Percentiles rank a stretch among this genome's conserved stretches.
Conservation (phyloP, 192 early-diverging fungal genomes). For the Backusella tarrabulga region DNA sequence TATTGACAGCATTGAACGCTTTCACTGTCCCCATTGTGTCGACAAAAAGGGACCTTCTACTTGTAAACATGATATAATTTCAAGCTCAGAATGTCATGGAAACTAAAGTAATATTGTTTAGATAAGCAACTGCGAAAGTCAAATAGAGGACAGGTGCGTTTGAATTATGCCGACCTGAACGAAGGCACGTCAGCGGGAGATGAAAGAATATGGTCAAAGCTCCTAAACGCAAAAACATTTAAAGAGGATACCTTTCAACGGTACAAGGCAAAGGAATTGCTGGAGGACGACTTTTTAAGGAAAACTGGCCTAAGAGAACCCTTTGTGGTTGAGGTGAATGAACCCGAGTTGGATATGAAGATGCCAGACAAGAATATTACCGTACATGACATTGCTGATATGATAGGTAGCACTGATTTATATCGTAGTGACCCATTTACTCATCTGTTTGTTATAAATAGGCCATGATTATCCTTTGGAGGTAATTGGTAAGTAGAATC, state of each 20-base stretch:
- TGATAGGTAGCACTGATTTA: slow-evolving; percentile 18
- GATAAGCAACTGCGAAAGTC: slow-evolving; percentile 59
- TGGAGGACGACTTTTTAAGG: slow-evolving; percentile 58
- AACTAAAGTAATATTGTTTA: neutral
- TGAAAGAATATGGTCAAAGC: slow-evolving; percentile 77
- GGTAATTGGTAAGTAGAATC: slow-evolving; percentile 55
- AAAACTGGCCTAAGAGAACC: slow-evolving; percentile 68
- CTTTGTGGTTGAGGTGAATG: slow-evolving; percentile 64
- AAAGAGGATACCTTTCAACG: slow-evolving; percentile 63
- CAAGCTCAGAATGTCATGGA: too few relatives aligned
- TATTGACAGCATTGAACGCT: slow-evolving; percentile 61
- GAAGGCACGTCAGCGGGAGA: slow-evolving; percentile 71
- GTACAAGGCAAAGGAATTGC: slow-evolving; percentile 63
- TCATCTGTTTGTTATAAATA: too few relatives aligned
- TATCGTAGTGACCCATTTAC: too few relatives aligned
- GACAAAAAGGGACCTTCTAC: slow-evolving; percentile 57
- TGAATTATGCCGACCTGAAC: slow-evolving; percentile 86
- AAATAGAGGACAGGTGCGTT: slow-evolving; percentile 46
- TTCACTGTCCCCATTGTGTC: slow-evolving; percentile 59
- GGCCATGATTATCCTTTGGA: slow-evolving; percentile 71
- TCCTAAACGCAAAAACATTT: slow-evolving; percentile 70
- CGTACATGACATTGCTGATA: slow-evolving; percentile 56
- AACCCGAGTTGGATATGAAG: slow-evolving; percentile 70
- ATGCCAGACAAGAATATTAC: slow-evolving; percentile 69
- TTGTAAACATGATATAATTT: slow-evolving; percentile 20